Conservation (phyloP, 352 stramenopile genomes). For the Phytopythium vexans region DNA sequence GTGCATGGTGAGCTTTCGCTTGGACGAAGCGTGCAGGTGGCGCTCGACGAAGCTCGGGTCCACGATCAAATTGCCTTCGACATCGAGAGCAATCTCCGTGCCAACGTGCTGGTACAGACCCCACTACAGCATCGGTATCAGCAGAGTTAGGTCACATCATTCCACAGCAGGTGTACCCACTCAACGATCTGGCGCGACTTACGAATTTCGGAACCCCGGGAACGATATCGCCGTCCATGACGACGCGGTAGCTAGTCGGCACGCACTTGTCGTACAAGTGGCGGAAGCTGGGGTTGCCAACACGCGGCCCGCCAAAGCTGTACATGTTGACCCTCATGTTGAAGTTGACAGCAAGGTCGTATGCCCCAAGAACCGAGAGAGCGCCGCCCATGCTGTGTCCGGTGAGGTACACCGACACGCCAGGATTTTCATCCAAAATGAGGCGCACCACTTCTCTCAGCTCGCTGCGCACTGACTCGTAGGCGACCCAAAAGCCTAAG, state of each 20-base stretch:
- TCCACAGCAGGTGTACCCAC: not conserved
- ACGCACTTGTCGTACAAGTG: constrained; percentile 73
- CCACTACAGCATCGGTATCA: constrained; percentile 32
- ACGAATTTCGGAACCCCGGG: constrained; percentile 70
- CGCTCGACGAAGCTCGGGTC: constrained; percentile 81
- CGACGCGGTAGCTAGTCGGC: constrained; percentile 75
- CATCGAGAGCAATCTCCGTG: constrained; percentile 65
- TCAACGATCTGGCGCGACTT: constrained; percentile 16
- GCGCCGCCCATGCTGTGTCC: constrained; percentile 92
- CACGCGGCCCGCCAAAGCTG: constrained; percentile 85
- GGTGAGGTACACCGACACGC: constrained; percentile 89
- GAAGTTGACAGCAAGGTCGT: constrained; percentile 84
- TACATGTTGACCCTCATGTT: constrained; percentile 88
- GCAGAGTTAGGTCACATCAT: constrained; percentile 1
- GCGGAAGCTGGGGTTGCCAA: constrained; percentile 83
- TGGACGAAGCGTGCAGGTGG: constrained; percentile 63
- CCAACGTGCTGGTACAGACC: constrained; percentile 75
- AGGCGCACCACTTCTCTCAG: constrained; percentile 74
- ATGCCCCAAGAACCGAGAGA: constrained; percentile 85
- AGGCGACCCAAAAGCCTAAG: constrained; percentile 83
- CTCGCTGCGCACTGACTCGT: constrained; percentile 74
- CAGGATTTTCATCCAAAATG: constrained; percentile 78
- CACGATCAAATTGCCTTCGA: constrained; percentile 75
- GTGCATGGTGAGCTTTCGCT: constrained; percentile 63
- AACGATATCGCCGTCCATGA: constrained; percentile 83